These are phyloP conservation scores for Ogataea neopini DNA, from an alignment of 805 yeast species.

Conservation along the genomic window DNA sequence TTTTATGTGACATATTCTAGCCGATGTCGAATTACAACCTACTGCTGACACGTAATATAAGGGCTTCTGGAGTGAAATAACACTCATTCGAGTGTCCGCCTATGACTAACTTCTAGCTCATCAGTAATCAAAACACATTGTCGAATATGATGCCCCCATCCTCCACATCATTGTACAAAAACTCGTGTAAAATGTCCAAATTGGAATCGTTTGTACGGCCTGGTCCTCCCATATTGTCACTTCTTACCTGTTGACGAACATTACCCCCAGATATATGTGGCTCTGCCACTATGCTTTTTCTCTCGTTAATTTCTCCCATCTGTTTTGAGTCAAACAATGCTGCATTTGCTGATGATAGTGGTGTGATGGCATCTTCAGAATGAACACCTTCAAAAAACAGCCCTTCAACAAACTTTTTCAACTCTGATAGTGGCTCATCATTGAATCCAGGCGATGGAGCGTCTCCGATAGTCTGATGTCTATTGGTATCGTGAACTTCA, in stretches of 20 bases:
- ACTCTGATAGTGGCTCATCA: conserved; percentile 11
- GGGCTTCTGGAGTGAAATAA: too few relatives aligned
- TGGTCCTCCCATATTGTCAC: not conserved
- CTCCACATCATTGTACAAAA: conserved; percentile 17
- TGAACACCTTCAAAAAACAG: conserved; percentile 11
- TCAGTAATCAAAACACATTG: conserved; percentile 13
- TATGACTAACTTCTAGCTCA: too few relatives aligned
- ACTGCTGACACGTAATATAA: too few relatives aligned
- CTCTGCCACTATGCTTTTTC: not conserved
- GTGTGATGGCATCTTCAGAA: conserved; percentile 7
- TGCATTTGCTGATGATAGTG: conserved; percentile 5
- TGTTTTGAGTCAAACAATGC: conserved; percentile 2
- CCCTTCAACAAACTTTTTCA: conserved; percentile 20
- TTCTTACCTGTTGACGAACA: not conserved
- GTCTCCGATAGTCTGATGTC: too few relatives aligned
- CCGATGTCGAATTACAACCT: not conserved
- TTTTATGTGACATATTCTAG: not conserved
- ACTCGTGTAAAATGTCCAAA: conserved; percentile 18
- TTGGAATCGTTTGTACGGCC: not conserved
- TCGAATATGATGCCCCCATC: conserved; percentile 21
- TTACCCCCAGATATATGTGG: too few relatives aligned
- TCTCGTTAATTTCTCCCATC: not conserved
- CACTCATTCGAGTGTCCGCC: too few relatives aligned
- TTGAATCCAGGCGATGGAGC: not conserved
- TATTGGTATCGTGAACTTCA: not conserved